Evolutionary conservation across 768 basidiomycete species (phyloP), one percentile per base, ranked within the genome.

Genomic region (Mycena kentingensis): DNA sequence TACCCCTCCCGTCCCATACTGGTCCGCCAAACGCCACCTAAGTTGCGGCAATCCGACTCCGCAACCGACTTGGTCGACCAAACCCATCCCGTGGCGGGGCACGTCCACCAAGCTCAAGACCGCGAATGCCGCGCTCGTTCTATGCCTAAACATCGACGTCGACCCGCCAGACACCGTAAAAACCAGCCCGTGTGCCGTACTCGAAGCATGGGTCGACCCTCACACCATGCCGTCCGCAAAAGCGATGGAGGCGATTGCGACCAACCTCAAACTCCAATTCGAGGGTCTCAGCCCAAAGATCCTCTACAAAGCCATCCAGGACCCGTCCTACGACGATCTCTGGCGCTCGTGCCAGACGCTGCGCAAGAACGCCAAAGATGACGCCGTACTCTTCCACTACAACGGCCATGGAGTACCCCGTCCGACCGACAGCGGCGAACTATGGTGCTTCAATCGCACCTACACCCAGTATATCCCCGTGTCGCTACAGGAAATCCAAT

Each of bases 391-490:
- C 25, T 96, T 98, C 70, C 93, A 98, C 71, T 99, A 98, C 73
- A 99, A 98, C 58, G 97, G 97, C 3, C 97, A 98, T 57, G 97
- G 97, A 21, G 97, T 99, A 19, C 96, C 96, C 2, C 95, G 92
- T 64, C 97, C 97, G 11, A 98, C 97, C 0, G 78, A 90, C 0
- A 94, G 91, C 57, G 90, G 97, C 21, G 97, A 99, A 70, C 79
- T 99, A 46, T 99, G 97, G 97, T 95, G 97, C 50, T 99, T 99
- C 76, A 98, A 99, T 70, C 80, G 86, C 63, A 89, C 84, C 60
- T 98, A 98, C 69, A 98, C 97, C 0, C 96, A 99, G 70, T 99
- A 99, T 65, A 98, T 98, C 53, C 97, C 97, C 0, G 90, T 98
- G 11, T 94, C 93, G 16, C 76, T 99, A 36, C 88, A 88, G 68